phyloP scores from a whole-genome alignment of 495 filamentous ascomycete genomes.

The Amniculicola lignicola region DNA sequence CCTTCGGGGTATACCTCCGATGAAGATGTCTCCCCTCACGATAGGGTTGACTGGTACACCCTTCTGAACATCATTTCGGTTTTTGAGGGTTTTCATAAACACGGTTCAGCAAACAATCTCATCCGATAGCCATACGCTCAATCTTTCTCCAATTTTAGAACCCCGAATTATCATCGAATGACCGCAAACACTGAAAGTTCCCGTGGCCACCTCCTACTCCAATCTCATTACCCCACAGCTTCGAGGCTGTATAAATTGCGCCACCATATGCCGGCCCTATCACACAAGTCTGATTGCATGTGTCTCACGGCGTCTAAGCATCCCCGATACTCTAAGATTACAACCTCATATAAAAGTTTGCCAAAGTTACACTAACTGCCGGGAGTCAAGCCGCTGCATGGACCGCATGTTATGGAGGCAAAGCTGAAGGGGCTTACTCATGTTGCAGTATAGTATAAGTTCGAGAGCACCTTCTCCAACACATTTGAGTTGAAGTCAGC shows the following conservation, averaged over 20 bases:
- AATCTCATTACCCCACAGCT: conserved; percentile 25
- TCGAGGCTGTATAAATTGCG: conserved; percentile 16
- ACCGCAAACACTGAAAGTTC: background rate
- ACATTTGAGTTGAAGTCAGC: background rate
- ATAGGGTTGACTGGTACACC: no score
- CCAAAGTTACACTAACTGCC: background rate
- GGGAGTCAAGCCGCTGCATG: conserved; percentile 3
- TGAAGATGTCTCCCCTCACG: no score
- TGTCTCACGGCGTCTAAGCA: conserved; percentile 18
- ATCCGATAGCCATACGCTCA: no score
- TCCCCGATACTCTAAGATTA: conserved; percentile 22
- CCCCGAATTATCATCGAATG: background rate
- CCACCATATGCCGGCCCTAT: conserved; percentile 27
- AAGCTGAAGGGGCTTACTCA: conserved; percentile 1
- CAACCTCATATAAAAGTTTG: conserved; percentile 18
- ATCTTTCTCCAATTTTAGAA: conserved; percentile 11
- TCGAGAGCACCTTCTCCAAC: conserved; percentile 5
- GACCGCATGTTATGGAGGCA: conserved; percentile 4
- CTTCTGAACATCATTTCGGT: no score
- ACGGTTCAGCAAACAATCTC: no score
- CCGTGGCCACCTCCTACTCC: conserved; percentile 6
- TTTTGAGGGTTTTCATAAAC: no score
- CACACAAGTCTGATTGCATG: background rate
- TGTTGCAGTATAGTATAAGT: conserved; percentile 21
- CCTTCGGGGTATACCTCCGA: conserved; percentile 1